Evolutionary conservation across 148 eudicot species (phyloP).

Genomic region (Suaeda aralocaspica): DNA sequence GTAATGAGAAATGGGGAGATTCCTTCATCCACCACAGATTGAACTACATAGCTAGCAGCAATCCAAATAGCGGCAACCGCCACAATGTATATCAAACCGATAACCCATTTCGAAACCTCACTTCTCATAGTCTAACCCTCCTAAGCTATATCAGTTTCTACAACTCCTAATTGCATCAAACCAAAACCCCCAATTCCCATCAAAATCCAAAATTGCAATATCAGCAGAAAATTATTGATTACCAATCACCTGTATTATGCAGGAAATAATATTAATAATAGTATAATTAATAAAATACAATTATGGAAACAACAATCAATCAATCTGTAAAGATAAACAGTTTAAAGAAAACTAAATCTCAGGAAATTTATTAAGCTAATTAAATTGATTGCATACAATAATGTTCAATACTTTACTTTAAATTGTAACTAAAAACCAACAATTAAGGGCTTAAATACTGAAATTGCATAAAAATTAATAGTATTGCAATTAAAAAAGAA

Average conservation of each 20-base stretch:
- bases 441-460: background rate
- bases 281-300: too few species aligned
- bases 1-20: conserved; percentile 91
- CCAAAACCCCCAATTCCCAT: background rate
- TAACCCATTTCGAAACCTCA: conserved; percentile 66
- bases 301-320: too few species aligned
- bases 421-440: background rate
- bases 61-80: conserved; percentile 92
- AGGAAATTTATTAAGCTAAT: too few species aligned
- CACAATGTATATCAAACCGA: conserved; percentile 77
- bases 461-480: background rate
- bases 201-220: background rate
- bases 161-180: conserved; percentile 16
- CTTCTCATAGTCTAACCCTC: conserved; percentile 45
- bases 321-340: background rate
- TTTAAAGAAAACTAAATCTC: too few species aligned
- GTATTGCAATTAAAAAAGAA: background rate
- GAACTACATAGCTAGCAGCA: conserved; percentile 96
- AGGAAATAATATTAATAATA: background rate
- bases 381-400: background rate
- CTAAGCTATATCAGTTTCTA: conserved; percentile 4
- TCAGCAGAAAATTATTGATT: conserved; percentile 1
- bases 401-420: background rate
- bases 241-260: conserved; percentile 19
- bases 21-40: conserved; percentile 85